A percentile compares a stretch with the other conserved stretches of the same genome.
phyloP scores from a whole-genome alignment of 2,329 filamentous ascomycete genomes.

The Neonectria magnoliae region DNA sequence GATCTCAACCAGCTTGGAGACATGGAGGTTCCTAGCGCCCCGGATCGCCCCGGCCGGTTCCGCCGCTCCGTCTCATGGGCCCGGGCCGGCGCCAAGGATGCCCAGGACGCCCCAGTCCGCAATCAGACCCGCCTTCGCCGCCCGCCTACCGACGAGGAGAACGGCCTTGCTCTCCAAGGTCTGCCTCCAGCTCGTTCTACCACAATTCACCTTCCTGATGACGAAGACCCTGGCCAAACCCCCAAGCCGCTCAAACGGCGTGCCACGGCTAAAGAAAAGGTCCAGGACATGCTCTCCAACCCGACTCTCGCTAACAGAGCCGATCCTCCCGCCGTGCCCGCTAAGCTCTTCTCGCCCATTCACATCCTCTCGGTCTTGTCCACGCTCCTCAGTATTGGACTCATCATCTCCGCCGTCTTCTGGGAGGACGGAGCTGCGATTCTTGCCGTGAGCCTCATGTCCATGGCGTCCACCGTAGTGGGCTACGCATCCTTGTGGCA shows the following conservation, averaged over 20 bases:
- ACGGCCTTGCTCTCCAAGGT: slow-evolving; percentile 17
- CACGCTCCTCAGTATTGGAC: slow-evolving; percentile 58
- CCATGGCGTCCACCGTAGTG: slow-evolving; percentile 62
- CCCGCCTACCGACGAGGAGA: slow-evolving; percentile 30
- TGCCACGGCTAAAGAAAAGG: slow-evolving; percentile 51
- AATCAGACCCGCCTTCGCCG: slow-evolving; percentile 19
- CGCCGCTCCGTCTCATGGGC: slow-evolving; percentile 25
- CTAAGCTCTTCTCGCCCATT: slow-evolving; percentile 60
- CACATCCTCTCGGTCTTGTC: slow-evolving; percentile 64
- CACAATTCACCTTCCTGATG: slow-evolving; percentile 16
- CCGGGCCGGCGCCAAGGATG: slow-evolving; percentile 10
- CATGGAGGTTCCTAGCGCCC: slow-evolving; percentile 17
- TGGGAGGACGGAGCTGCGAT: slow-evolving; percentile 51
- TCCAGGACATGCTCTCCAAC: slow-evolving; percentile 56
- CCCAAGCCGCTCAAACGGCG: slow-evolving; percentile 40
- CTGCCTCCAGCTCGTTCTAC: slow-evolving; percentile 10
- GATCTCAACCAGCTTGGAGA: slow-evolving; percentile 36
- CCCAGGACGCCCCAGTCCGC: slow-evolving; percentile 2
- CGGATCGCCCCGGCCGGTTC: slow-evolving; percentile 13
- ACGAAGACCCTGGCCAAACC: slow-evolving; percentile 1
- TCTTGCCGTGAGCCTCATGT: slow-evolving; percentile 61
- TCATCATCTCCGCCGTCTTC: slow-evolving; percentile 55
- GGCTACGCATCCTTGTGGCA: slow-evolving; percentile 68
- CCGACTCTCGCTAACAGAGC: slow-evolving; percentile 51
- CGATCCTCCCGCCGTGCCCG: slow-evolving; percentile 58